Conservation (phyloP, 495 filamentous ascomycete species). For the Emericellopsis terricola region DNA sequence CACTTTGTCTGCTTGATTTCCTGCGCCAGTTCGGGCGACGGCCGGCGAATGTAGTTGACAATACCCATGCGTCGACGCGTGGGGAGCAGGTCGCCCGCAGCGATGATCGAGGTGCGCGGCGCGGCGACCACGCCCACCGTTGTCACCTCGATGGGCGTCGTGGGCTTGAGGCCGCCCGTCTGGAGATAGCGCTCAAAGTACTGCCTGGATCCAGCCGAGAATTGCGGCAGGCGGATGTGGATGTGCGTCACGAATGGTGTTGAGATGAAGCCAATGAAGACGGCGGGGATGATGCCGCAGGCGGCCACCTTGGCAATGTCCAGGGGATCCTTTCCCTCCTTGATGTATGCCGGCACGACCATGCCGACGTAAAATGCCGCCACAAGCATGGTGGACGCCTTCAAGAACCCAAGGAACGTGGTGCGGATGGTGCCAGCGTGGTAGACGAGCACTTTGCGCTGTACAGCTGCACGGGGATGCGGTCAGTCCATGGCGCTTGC, state of each 20-base stretch:
- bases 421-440: slow-evolving; percentile 49
- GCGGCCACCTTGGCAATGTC: slow-evolving; percentile 31
- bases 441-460: slow-evolving; percentile 50
- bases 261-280: slow-evolving; percentile 45
- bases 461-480: slow-evolving; percentile 4
- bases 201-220: slow-evolving; percentile 51
- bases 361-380: slow-evolving; percentile 43
- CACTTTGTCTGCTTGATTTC: background rate
- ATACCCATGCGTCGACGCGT: slow-evolving; percentile 23
- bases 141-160: slow-evolving; percentile 45
- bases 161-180: slow-evolving; percentile 33
- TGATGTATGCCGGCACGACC: slow-evolving; percentile 38
- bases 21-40: background rate
- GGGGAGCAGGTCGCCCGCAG: slow-evolving; percentile 30
- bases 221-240: slow-evolving; percentile 48
- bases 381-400: slow-evolving; percentile 52
- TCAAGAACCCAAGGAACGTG: slow-evolving; percentile 47
- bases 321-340: slow-evolving; percentile 26
- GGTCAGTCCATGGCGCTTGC: too few relatives aligned
- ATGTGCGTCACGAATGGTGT: slow-evolving; percentile 56
- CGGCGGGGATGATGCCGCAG: slow-evolving; percentile 43
- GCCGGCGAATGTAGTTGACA: slow-evolving; percentile 23
- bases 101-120: slow-evolving; percentile 27
- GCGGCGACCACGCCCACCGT: slow-evolving; percentile 50
- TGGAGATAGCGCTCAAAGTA: slow-evolving; percentile 44